A percentile compares a stretch with the other conserved stretches of the same genome.
phyloP scores from a whole-genome alignment of 2,329 filamentous ascomycete species.

The Epichloe aotearoae region DNA sequence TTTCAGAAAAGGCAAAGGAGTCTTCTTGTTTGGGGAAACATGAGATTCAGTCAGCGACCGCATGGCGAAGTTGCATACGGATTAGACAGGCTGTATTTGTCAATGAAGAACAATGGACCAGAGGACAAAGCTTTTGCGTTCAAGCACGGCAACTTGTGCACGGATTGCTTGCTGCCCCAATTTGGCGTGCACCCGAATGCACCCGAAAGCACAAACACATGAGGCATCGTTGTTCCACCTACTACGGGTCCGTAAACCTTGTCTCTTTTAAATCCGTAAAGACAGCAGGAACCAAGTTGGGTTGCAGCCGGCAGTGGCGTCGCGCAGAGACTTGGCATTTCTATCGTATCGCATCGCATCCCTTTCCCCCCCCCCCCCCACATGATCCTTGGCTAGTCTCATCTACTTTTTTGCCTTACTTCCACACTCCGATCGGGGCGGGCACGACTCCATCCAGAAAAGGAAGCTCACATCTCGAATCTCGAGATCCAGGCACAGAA shows the following conservation, averaged over 20 bases:
- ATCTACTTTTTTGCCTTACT: not conserved
- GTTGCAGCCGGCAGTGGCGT: not conserved
- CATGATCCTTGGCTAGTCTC: not conserved
- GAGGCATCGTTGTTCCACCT: no score
- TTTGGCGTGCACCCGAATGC: no score
- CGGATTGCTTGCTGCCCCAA: no score
- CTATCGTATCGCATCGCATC: not conserved
- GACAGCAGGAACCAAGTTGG: not conserved
- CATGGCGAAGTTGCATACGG: not conserved
- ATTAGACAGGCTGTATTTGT: not conserved
- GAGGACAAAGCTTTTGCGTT: no score
- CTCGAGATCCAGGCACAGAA: not conserved
- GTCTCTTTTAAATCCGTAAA: no score
- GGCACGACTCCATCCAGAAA: not conserved
- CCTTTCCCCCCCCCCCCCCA: not conserved
- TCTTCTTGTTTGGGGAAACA: slow-evolving; percentile 66
- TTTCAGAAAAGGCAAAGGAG: slow-evolving; percentile 75
- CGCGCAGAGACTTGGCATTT: not conserved
- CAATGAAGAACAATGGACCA: no score
- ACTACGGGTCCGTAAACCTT: no score
- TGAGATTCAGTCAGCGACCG: slow-evolving; percentile 13
- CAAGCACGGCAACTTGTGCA: no score
- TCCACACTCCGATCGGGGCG: no score
- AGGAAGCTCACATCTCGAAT: not conserved
- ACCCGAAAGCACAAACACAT: no score